phyloP scores from a whole-genome alignment of 2,329 filamentous ascomycete genomes.

The Trichoderma sp. region DNA sequence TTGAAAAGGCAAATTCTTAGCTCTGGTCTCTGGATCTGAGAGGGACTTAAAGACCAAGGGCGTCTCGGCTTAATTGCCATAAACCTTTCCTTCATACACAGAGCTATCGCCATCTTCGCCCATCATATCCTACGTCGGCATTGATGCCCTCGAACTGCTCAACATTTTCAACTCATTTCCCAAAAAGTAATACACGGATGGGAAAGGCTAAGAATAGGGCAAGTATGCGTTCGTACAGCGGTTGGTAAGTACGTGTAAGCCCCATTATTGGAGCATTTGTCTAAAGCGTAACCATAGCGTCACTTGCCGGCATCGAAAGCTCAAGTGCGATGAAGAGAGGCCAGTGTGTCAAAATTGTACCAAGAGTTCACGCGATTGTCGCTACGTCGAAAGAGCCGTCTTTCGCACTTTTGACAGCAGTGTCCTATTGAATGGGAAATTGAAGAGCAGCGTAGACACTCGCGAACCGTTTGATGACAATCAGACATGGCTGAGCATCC shows the following conservation, averaged over 20 bases:
- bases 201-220: neutral
- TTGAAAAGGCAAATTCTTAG: neutral
- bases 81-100: neutral
- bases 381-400: neutral
- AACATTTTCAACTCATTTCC: no score
- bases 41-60: neutral
- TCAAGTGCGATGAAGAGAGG: conserved; percentile 4
- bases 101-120: neutral
- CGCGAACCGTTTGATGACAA: neutral
- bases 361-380: conserved; percentile 4
- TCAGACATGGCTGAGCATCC: conserved; percentile 1
- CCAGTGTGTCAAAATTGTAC: neutral
- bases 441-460: neutral
- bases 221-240: neutral
- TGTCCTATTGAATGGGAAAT: neutral
- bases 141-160: neutral
- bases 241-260: neutral
- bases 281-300: neutral
- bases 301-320: conserved; percentile 6
- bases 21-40: neutral
- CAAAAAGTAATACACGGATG: neutral
- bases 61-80: neutral
- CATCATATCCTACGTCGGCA: neutral
- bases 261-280: neutral
- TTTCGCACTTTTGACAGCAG: neutral